Percentiles rank a stretch among this genome's conserved stretches.
Conservation (phyloP, 441 rosid genomes). For the Euphorbia celastroides region DNA sequence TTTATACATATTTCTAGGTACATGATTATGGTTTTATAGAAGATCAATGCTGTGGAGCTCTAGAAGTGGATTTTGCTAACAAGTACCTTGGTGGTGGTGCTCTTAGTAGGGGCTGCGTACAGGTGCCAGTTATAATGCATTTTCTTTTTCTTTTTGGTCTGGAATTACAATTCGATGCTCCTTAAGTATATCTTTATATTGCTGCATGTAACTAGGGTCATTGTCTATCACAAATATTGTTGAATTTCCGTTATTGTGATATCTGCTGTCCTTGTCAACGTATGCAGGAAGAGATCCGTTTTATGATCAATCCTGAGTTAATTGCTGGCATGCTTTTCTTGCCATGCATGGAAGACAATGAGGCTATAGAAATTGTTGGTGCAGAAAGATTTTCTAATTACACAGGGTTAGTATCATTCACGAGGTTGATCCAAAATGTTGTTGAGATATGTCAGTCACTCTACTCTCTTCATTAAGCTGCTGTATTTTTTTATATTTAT, state of each 20-base stretch:
- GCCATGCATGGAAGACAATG: conserved; percentile 85
- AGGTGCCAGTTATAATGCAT: conserved; percentile 35
- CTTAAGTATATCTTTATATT: background rate
- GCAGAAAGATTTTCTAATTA: conserved; percentile 78
- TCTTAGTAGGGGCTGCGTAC: conserved; percentile 80
- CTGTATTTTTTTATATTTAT: conserved; percentile 2
- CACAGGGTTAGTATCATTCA: conserved; percentile 53
- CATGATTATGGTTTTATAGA: conserved; percentile 61
- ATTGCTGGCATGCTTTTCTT: conserved; percentile 89
- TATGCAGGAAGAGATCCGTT: conserved; percentile 90
- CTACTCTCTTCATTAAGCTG: background rate
- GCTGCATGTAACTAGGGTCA: background rate
- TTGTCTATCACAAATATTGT: conserved; percentile 9
- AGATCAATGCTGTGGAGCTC: conserved; percentile 56
- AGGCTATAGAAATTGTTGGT: conserved; percentile 83
- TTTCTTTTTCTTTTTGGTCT: background rate
- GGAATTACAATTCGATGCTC: background rate
- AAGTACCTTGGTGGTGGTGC: conserved; percentile 91
- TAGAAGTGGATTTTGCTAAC: conserved; percentile 93
- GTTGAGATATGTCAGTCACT: background rate
- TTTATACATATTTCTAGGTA: conserved; percentile 40
- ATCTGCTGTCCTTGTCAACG: conserved; percentile 10
- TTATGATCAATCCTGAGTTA: conserved; percentile 93
- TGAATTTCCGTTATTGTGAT: background rate
- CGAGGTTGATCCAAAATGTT: conserved; percentile 7